Percentiles rank a stretch among this genome's conserved stretches.
Conservation (phyloP, 1,284 basidiomycete genomes). For the Cerrena zonata region DNA sequence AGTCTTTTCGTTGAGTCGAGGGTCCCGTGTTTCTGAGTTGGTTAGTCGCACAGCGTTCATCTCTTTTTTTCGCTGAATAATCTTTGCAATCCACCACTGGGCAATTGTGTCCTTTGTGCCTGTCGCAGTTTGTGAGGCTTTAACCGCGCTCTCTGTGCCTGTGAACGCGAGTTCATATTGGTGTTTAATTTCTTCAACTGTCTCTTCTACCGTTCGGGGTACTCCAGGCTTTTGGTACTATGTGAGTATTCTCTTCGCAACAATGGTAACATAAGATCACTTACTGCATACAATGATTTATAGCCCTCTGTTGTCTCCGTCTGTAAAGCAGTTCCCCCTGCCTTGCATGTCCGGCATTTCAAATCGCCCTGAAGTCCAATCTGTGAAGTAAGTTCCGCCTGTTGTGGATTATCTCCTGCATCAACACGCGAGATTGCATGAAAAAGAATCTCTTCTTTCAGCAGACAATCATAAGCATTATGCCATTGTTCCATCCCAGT, state of each 20-base stretch:
- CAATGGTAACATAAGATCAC: background rate
- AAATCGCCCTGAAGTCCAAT: conserved; percentile 32
- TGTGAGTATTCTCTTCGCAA: too few relatives aligned
- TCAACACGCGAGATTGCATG: conserved; percentile 28
- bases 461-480: conserved; percentile 27
- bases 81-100: conserved; percentile 26
- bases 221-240: background rate
- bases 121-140: conserved; percentile 23
- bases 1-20: conserved; percentile 5
- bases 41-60: too few relatives aligned
- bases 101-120: conserved; percentile 35
- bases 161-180: conserved; percentile 20
- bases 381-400: conserved; percentile 36
- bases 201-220: conserved; percentile 16
- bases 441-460: conserved; percentile 25
- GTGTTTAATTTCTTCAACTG: conserved; percentile 14
- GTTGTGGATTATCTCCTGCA: conserved; percentile 39
- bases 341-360: conserved; percentile 27
- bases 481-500: conserved; percentile 8
- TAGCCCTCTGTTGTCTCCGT: conserved; percentile 27
- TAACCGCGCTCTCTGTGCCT: conserved; percentile 14
- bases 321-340: conserved; percentile 21
- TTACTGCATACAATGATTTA: conserved; percentile 22
- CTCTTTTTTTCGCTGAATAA: conserved; percentile 20
- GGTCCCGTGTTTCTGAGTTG: conserved; percentile 7